These are phyloP conservation scores for Russula abietina DNA, from an alignment of 768 basidiomycete genomes.

Conservation along the genomic window DNA sequence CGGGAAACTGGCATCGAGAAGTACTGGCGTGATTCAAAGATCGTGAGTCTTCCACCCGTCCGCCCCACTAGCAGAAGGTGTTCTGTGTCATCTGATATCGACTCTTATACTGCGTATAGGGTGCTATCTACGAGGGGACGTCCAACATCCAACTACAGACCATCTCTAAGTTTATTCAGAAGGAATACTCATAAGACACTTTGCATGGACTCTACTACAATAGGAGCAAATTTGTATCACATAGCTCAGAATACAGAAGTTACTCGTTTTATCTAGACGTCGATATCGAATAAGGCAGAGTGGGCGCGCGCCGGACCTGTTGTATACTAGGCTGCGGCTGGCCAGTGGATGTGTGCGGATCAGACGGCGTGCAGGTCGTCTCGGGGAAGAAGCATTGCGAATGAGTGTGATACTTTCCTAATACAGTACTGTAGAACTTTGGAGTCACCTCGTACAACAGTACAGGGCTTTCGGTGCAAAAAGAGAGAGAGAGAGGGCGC, in stretches of 20 bases:
- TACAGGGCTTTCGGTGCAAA: no score
- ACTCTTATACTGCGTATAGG: conserved; percentile 37
- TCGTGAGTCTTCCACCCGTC: conserved; percentile 45
- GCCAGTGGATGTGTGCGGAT: no score
- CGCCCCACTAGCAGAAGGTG: no score
- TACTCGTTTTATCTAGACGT: not conserved
- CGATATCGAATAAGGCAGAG: not conserved
- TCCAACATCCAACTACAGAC: conserved; percentile 98
- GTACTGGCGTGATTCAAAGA: conserved; percentile 95
- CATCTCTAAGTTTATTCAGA: conserved; percentile 87
- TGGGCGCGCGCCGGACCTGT: no score
- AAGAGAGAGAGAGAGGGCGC: no score
- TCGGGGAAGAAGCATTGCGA: no score
- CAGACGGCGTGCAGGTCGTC: no score
- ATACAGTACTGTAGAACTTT: no score
- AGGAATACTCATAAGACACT: conserved; percentile 57
- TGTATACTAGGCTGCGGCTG: no score
- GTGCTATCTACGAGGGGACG: conserved; percentile 90
- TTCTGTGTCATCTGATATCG: not conserved
- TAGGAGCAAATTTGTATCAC: not conserved
- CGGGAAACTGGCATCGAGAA: conserved; percentile 95
- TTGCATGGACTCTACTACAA: not conserved
- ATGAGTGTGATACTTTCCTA: no score
- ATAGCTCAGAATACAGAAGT: not conserved
- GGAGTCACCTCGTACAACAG: no score